A percentile compares a stretch with the other conserved stretches of the same genome.
phyloP scores from a whole-genome alignment of 176 grass and related monocot genomes.

The Juncus effusus region DNA sequence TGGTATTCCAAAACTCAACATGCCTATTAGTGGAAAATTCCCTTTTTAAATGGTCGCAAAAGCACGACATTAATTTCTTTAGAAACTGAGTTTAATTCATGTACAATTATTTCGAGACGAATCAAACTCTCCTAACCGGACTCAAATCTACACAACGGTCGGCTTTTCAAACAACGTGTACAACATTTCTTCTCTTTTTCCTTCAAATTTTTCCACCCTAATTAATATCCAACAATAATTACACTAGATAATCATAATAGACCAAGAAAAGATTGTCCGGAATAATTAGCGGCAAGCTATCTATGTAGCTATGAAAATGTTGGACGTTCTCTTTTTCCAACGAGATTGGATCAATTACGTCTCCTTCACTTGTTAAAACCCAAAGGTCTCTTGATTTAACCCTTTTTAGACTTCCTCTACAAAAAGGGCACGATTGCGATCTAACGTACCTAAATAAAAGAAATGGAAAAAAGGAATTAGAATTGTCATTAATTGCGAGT shows the following conservation, averaged over 20 bases:
- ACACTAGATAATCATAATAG: slow-evolving; percentile 49
- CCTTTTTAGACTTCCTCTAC: slow-evolving; percentile 48
- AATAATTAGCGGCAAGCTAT: slow-evolving; percentile 49
- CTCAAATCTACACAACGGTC: slow-evolving; percentile 35
- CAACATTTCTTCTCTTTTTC: slow-evolving; percentile 22
- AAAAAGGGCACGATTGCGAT: slow-evolving; percentile 51
- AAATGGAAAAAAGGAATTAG: slow-evolving; percentile 6
- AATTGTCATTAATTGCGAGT: too few species aligned
- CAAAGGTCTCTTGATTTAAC: slow-evolving; percentile 47
- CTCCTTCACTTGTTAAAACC: slow-evolving; percentile 45
- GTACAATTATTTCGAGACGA: slow-evolving; percentile 25
- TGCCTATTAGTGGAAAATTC: too few species aligned
- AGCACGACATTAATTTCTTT: slow-evolving; percentile 14
- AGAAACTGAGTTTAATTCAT: slow-evolving; percentile 13
- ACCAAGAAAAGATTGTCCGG: slow-evolving; percentile 51
- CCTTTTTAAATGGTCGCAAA: slow-evolving; percentile 3
- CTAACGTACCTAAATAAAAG: slow-evolving; percentile 34
- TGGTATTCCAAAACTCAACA: too few species aligned
- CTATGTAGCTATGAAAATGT: slow-evolving; percentile 40
- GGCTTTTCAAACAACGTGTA: slow-evolving; percentile 40
- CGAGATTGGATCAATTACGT: slow-evolving; percentile 37
- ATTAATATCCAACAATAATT: neutral
- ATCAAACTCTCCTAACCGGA: slow-evolving; percentile 32
- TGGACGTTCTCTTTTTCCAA: slow-evolving; percentile 44
- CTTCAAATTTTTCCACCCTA: neutral